Evolutionary conservation across 768 basidiomycete species (phyloP), one percentile per base, ranked within the genome.

Genomic region (Mycena leptocephala): DNA sequence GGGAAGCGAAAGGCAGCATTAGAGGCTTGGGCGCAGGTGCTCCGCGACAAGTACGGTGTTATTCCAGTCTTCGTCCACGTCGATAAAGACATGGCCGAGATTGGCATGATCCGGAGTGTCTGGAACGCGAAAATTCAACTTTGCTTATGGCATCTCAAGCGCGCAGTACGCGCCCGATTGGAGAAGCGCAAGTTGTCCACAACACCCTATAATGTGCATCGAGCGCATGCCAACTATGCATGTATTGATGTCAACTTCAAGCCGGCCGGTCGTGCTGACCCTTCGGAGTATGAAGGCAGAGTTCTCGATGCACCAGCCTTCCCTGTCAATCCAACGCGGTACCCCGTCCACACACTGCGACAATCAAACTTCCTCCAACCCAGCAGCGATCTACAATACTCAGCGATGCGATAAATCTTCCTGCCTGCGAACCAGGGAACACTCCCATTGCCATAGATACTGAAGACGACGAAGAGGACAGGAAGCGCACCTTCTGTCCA

Each of bases 401-500:
- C 14, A 24, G 20, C 20, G 67, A 69, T 18, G 26, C 20, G 0
- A 74, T 55, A 28, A 66, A 59, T 73, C 20, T 43, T 39, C 48
- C 71, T 7, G 33, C 9, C 24, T 5, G 48, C 22, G 5, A 26
- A 6, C 10, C 5, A 1, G 10, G 2, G 7, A 3, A 10, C 22
- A 13, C 2, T 16, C 30, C 28, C 3, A 5, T 43, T 14, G n/a
- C 5, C 2, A 65, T 43, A 18, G 59, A 71, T 18, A 5, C n/a
- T 3, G 78, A 76, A 13, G 72, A 78, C 2, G 75, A 72, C n/a
- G 65, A n/a, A n/a, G n/a, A n/a, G n/a, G n/a, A n/a, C n/a, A n/a
- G 32, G 5, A 30, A 41, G 48, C 80, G 76, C 48, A 78, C 69
- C 39, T 82, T 82, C 62, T 81, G 79, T 64, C 75, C 82, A 0